phyloP scores from a whole-genome alignment of 768 basidiomycete species.

The Termitomyces sp. region DNA sequence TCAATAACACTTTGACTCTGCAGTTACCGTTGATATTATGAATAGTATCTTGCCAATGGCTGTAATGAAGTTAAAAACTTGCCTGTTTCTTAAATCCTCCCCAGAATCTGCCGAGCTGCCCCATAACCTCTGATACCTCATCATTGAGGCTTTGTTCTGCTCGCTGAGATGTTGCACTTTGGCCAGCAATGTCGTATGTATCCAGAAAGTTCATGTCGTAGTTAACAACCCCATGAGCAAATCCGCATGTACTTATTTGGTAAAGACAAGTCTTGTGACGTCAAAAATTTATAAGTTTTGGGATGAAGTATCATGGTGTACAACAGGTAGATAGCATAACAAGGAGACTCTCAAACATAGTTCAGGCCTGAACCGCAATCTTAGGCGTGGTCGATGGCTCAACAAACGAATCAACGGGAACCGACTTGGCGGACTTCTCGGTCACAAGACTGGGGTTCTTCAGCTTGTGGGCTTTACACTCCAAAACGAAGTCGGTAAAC shows the following conservation, averaged over 20 bases:
- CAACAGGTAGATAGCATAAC: conserved; percentile 2
- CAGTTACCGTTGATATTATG: not conserved
- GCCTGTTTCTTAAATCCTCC: conserved; percentile 90
- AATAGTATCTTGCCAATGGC: not conserved
- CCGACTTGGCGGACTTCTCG: not conserved
- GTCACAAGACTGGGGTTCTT: conserved; percentile 15
- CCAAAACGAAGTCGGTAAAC: conserved; percentile 88
- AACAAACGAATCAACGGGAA: conserved; percentile 1
- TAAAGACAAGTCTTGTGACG: not conserved
- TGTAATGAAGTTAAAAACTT: not conserved
- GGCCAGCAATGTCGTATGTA: conserved; percentile 52
- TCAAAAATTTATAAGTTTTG: not conserved
- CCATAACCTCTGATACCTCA: conserved; percentile 85
- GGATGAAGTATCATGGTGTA: conserved; percentile 4
- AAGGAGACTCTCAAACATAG: conserved; percentile 2
- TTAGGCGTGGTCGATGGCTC: conserved; percentile 3
- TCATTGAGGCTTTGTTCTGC: conserved; percentile 66
- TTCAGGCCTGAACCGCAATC: conserved; percentile 12
- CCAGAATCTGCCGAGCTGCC: conserved; percentile 86
- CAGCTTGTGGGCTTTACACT: conserved; percentile 63
- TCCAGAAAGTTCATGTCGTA: conserved; percentile 69
- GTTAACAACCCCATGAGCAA: not conserved
- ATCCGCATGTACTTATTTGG: not conserved
- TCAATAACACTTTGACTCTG: conserved; percentile 56
- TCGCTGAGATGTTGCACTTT: conserved; percentile 42